Conservation (phyloP, 345 rosid genomes). For the Theobroma cacao region DNA sequence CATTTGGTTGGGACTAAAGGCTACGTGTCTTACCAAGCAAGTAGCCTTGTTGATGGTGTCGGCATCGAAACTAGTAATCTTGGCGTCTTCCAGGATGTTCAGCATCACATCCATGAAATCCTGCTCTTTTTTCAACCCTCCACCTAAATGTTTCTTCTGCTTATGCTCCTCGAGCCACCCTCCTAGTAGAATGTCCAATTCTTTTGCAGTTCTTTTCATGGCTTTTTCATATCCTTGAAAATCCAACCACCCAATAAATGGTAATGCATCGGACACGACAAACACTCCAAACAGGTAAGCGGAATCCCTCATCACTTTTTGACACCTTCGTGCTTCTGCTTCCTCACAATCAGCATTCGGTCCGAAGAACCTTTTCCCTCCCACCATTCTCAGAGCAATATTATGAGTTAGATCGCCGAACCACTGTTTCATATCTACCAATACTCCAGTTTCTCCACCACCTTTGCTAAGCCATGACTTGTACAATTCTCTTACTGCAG, state of each 20-base stretch:
- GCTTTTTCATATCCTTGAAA: constrained; percentile 20
- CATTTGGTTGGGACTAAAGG: too few relatives aligned
- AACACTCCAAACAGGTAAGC: constrained; percentile 22
- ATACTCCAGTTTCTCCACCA: constrained; percentile 1
- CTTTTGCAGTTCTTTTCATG: constrained; percentile 40
- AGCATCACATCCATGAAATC: constrained; percentile 48
- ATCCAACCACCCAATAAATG: constrained; percentile 43
- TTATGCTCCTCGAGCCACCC: constrained; percentile 47
- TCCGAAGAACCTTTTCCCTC: constrained; percentile 30
- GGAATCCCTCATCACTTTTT: constrained; percentile 21
- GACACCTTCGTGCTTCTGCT: constrained; percentile 6
- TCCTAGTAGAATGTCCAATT: constrained; percentile 26
- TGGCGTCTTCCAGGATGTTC: constrained; percentile 16
- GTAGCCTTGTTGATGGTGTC: constrained; percentile 35
- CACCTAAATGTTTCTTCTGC: constrained; percentile 10
- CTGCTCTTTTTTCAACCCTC: constrained; percentile 10
- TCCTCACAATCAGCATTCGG: constrained; percentile 4
- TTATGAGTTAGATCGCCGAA: constrained; percentile 31
- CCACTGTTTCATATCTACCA: constrained; percentile 39
- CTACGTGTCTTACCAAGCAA: constrained; percentile 27
- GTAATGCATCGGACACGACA: constrained; percentile 36
- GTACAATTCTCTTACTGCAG: constrained; percentile 16
- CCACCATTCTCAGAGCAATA: constrained; percentile 26
- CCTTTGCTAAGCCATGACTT: constrained; percentile 1
- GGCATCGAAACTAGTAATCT: constrained; percentile 20